Evolutionary conservation across 441 rosid species (phyloP), one percentile per base, ranked within the genome.

Genomic region (Eruca vesicaria): DNA sequence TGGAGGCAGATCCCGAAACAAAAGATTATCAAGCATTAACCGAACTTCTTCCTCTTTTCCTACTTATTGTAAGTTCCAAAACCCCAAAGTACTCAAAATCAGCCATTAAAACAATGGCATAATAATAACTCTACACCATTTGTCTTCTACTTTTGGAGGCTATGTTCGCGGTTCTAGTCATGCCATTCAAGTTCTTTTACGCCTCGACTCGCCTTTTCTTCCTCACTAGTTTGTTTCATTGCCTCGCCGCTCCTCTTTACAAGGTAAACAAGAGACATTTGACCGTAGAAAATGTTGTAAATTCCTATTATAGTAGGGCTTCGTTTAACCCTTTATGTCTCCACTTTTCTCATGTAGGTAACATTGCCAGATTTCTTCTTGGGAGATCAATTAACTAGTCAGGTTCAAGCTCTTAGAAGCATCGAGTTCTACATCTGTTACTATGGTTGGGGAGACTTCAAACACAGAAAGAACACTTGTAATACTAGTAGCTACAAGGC

Each of bases 391-490:
- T 59, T 83, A 38, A 79, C 83, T 3, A 81, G 86, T 73, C 84
- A 89, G 85, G 95, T 88, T 36, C 92, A 87, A 82, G 89, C 94
- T 4, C 26, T 91, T 11, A 73, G 97, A 78, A 88, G 95, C 78
- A 56, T 93, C 35, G 88, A 90, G 82, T 87, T 90, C 73, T 94
- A 86, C 36, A 35, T 94, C 9, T 94, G 96, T 78, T 90, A 94
- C 84, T 91, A 88, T 18, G 90, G 84, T 2, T 89, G 90, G 94
- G 96, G 96, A 72, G 92, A 91, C 75, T 82, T 72, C 65, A 78
- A 18, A 72, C 75, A 35, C 14, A 81, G 93, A 74, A n/a, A 18
- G 16, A 84, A 77, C 86, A 77, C 58, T 15, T 90, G 97, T 79
- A 64, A 12, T 0, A 10, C 67, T 10, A 2, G 12, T 12, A 73